A percentile compares a stretch with the other conserved stretches of the same genome.
These are phyloP conservation scores for Piper longum DNA, from an alignment of 164 flowering plant species.

Conservation along the genomic window DNA sequence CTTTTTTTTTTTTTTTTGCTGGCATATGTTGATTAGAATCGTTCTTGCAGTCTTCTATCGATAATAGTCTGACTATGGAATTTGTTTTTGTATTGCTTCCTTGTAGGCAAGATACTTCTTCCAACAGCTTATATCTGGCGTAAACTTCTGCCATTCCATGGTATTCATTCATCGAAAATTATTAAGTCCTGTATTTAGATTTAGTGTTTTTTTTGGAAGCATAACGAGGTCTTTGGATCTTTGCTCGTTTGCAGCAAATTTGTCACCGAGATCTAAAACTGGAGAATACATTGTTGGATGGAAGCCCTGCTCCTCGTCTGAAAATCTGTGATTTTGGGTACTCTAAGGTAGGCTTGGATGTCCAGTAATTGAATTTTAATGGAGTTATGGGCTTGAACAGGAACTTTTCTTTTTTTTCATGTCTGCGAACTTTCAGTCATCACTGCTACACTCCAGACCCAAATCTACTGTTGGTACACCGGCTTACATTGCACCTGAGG, in stretches of 20 bases:
- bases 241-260: constrained; percentile 51
- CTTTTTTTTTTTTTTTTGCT: background rate
- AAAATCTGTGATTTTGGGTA: constrained; percentile 89
- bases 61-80: background rate
- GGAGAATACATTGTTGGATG: constrained; percentile 77
- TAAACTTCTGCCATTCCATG: constrained; percentile 69
- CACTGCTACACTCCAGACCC: constrained; percentile 77
- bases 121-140: constrained; percentile 89
- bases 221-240: background rate
- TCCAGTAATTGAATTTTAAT: background rate
- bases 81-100: background rate
- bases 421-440: constrained; percentile 27
- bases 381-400: too few relatives aligned
- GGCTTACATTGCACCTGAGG: constrained; percentile 81
- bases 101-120: constrained; percentile 82
- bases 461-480: constrained; percentile 93
- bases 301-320: constrained; percentile 77
- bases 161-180: constrained; percentile 20
- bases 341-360: constrained; percentile 42
- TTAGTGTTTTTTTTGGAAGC: background rate
- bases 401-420: background rate
- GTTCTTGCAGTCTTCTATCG: background rate
- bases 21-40: background rate
- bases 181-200: too few relatives aligned
- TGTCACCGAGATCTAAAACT: constrained; percentile 91